Percentiles rank a stretch among this genome's conserved stretches.
phyloP scores from a whole-genome alignment of 2,329 filamentous ascomycete genomes.

The Remersonia thermophila region DNA sequence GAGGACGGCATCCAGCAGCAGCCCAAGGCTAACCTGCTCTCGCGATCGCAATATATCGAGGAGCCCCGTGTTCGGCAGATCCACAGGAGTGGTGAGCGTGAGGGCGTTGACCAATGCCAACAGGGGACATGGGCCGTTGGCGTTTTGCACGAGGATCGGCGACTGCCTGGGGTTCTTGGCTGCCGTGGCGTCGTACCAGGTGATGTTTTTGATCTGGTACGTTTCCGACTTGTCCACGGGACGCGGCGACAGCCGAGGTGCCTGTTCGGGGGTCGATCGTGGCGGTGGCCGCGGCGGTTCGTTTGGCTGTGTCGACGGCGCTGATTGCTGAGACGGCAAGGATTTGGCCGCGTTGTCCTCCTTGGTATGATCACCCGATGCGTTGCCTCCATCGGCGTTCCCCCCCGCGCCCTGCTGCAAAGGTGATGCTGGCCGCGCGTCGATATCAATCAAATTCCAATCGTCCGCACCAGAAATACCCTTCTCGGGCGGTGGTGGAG shows the following conservation, averaged over 20 bases:
- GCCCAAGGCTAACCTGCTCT: constrained; percentile 76
- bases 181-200: constrained; percentile 59
- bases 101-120: constrained; percentile 89
- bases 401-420: constrained; percentile 28
- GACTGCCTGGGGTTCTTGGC: constrained; percentile 57
- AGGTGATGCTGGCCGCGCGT: constrained; percentile 22
- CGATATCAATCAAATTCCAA: constrained; percentile 41
- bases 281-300: constrained; percentile 9
- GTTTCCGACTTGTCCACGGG: constrained; percentile 51
- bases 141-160: constrained; percentile 83
- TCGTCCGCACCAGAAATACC: constrained; percentile 22
- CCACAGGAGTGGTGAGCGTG: constrained; percentile 64
- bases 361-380: not conserved
- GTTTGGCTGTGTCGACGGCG: no score
- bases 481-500: constrained; percentile 10
- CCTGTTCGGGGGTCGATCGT: constrained; percentile 7
- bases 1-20: constrained; percentile 80
- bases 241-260: constrained; percentile 26
- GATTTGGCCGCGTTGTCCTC: constrained; percentile 14
- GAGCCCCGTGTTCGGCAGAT: constrained; percentile 52
- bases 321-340: not conserved
- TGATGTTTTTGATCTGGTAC: constrained; percentile 85
- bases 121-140: constrained; percentile 87
- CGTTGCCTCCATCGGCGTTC: constrained; percentile 20
- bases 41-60: constrained; percentile 65